Evolutionary conservation across 1,284 basidiomycete genomes (phyloP), one percentile per base, ranked within the genome.

Genomic region (Leucoagaricus sp.): DNA sequence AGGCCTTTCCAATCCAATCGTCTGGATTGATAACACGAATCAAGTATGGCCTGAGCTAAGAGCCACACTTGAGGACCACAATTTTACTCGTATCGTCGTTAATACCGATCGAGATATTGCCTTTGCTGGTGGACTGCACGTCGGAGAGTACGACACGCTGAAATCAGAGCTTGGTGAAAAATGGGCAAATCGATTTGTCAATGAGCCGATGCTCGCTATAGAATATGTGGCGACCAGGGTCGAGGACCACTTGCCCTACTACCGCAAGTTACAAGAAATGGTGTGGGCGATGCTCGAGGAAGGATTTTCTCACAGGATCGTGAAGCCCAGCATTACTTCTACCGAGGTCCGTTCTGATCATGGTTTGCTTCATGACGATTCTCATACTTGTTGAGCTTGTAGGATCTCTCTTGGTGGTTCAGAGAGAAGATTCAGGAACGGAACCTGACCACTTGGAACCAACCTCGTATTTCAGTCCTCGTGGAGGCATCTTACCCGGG

Each of bases 391-490:
- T 45, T 10, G n/a, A 21, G 36, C 36, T 29, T 10, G 34, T 47
- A 78, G 78, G 81, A 84, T 61, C 64, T 84, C 17, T 73, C 76
- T 58, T 83, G 81, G 81, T 82, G 78, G 78, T 82, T 80, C 65
- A 71, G 78, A 26, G 80, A 81, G 58, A 76, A 76, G 63, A 82
- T 84, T 73, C 77, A 77, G 60, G 67, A 66, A 31, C 67, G 72
- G 23, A 80, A 81, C 59, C 70, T 80, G 17, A 72, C 77, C 9
- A 82, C 80, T 19, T 83, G 81, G 81, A 78, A 77, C 61, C 80
- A 81, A 54, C 79, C 80, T 3, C 70, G 78, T 21, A 75, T 83
- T 7, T 78, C 77, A 31, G 77, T 82, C 41, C 69, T 80, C 53
- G 73, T 72, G 4, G 69, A 75, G 40, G 69, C 70, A 42, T 75